Conservation (phyloP, 106 monocot genomes). For the Acorus calamus region DNA sequence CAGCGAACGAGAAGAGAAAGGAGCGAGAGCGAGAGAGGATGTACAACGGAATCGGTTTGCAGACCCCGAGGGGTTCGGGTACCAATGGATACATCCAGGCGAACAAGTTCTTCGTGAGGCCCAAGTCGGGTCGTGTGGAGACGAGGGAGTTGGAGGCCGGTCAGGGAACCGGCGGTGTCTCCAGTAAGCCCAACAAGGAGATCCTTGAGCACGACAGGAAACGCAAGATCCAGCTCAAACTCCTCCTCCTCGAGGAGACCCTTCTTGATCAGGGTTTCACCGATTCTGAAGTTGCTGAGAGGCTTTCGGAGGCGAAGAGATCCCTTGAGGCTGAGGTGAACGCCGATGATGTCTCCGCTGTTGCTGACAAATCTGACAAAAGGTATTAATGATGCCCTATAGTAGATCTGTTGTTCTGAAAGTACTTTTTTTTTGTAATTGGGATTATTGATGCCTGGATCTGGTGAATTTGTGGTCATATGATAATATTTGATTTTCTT, state of each 20-base stretch:
- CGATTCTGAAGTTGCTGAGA: background rate
- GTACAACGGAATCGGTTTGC: slow-evolving; percentile 2
- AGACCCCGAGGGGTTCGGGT: slow-evolving; percentile 3
- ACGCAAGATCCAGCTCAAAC: background rate
- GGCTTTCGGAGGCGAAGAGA: background rate
- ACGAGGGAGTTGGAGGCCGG: background rate
- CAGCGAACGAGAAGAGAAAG: too few species aligned
- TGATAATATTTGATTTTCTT: too few species aligned
- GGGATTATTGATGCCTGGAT: too few species aligned
- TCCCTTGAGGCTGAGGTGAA: background rate
- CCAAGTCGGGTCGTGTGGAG: background rate
- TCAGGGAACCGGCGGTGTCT: background rate
- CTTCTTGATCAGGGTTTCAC: slow-evolving; percentile 2
- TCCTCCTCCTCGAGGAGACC: slow-evolving; percentile 3
- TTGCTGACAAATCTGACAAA: too few species aligned
- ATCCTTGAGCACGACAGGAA: background rate
- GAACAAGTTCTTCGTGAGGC: background rate
- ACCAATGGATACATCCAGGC: slow-evolving; percentile 1
- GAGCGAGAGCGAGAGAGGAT: background rate
- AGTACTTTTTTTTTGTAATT: too few species aligned
- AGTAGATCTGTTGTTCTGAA: too few species aligned
- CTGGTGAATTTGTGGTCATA: too few species aligned
- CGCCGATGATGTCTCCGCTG: too few species aligned
- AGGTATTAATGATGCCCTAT: too few species aligned
- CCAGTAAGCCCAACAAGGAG: background rate